phyloP scores from a whole-genome alignment of 345 rosid species.

The Corymbia maculata region DNA sequence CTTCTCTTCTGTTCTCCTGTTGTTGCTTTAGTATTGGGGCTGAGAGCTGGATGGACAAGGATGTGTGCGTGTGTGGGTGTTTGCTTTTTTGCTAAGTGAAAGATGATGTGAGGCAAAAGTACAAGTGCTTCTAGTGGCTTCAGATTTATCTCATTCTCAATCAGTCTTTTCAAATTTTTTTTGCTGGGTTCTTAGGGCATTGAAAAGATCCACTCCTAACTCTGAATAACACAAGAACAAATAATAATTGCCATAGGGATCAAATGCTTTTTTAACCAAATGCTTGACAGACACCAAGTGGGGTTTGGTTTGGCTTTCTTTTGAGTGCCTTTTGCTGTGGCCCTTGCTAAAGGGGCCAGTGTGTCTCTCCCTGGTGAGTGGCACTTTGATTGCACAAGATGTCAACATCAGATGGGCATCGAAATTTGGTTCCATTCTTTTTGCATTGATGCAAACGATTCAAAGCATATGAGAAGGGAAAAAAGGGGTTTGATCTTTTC shows the following conservation, averaged over 20 bases:
- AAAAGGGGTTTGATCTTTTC: not conserved
- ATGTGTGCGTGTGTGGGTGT: not conserved
- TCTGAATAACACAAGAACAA: not conserved
- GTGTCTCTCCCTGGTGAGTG: not conserved
- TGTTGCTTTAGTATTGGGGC: not conserved
- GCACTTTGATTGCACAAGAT: not conserved
- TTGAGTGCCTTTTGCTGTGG: not conserved
- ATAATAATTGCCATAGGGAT: not conserved
- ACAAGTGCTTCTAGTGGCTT: not conserved
- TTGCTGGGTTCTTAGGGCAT: not conserved
- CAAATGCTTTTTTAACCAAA: not conserved
- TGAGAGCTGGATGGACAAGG: not conserved
- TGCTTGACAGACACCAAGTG: not conserved
- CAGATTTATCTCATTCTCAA: not conserved
- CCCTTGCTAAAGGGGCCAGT: not conserved
- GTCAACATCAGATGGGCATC: not conserved
- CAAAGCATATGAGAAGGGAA: not conserved
- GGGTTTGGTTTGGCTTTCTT: not conserved
- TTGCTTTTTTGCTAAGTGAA: not conserved
- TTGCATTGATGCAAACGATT: not conserved
- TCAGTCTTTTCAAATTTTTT: not conserved
- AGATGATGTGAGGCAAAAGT: slow-evolving; percentile 4
- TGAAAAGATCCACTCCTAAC: not conserved
- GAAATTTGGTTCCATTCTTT: not conserved
- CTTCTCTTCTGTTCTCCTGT: not conserved